Conservation (phyloP, 2,329 filamentous ascomycete species). For the Trichothecium roseum region DNA sequence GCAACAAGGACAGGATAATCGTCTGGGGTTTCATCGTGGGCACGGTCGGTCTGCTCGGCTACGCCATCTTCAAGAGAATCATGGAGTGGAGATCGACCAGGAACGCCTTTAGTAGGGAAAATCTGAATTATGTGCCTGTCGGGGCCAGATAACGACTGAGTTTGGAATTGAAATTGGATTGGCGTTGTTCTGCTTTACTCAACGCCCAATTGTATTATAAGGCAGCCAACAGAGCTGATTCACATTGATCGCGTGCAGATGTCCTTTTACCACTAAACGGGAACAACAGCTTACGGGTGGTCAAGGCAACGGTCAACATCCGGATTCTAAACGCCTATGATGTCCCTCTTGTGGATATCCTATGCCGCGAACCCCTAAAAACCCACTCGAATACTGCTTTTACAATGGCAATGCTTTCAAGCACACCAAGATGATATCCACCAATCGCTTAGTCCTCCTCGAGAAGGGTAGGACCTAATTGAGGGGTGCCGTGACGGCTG, state of each 20-base stretch:
- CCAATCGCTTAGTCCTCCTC: constrained; percentile 35
- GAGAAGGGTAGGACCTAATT: constrained; percentile 13
- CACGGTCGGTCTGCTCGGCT: constrained; percentile 47
- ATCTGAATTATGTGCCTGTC: constrained; percentile 19
- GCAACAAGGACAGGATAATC: constrained; percentile 55
- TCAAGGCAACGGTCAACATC: background rate
- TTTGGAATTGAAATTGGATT: background rate
- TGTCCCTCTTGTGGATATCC: background rate
- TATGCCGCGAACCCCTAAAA: background rate
- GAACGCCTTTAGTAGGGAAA: constrained; percentile 13
- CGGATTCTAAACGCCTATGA: background rate
- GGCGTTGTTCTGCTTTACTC: too few species aligned
- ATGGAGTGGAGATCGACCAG: constrained; percentile 27
- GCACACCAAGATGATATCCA: background rate
- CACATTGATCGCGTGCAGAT: too few species aligned
- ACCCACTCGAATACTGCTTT: background rate
- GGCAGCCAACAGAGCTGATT: too few species aligned
- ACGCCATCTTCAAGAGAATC: constrained; percentile 43
- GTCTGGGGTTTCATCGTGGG: constrained; percentile 54
- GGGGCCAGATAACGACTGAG: constrained; percentile 2
- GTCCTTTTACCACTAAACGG: too few species aligned
- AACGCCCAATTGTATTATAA: too few species aligned
- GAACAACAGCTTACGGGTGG: too few species aligned
- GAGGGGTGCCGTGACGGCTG: constrained; percentile 16
- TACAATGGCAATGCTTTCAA: background rate